Conservation (phyloP, 805 yeast genomes). For the Lachancea lanzarotensis region DNA sequence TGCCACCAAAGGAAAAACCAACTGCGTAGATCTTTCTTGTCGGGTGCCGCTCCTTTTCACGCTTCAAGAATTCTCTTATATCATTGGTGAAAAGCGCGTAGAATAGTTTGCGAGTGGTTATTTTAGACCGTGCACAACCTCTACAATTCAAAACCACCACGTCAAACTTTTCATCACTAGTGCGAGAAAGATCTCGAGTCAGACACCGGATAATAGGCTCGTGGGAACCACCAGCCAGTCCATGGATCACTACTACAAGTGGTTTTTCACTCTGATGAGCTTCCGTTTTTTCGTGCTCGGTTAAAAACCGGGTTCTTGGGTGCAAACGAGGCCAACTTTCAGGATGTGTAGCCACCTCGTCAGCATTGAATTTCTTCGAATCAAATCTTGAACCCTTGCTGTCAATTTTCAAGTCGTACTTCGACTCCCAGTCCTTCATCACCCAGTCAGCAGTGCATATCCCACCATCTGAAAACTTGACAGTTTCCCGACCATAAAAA, state of each 20-base stretch:
- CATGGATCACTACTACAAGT: slow-evolving; percentile 58
- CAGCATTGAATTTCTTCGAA: slow-evolving; percentile 26
- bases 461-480: slow-evolving; percentile 59
- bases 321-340: slow-evolving; percentile 55
- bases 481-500: slow-evolving; percentile 68
- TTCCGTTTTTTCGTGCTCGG: slow-evolving; percentile 38
- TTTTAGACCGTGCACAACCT: slow-evolving; percentile 71
- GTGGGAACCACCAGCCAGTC: slow-evolving; percentile 74
- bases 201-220: slow-evolving; percentile 64
- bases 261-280: slow-evolving; percentile 40
- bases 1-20: slow-evolving; percentile 71
- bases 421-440: slow-evolving; percentile 23
- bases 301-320: slow-evolving; percentile 59
- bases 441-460: slow-evolving; percentile 71
- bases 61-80: slow-evolving; percentile 49
- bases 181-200: slow-evolving; percentile 37
- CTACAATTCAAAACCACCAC: slow-evolving; percentile 62
- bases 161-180: slow-evolving; percentile 40
- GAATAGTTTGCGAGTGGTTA: slow-evolving; percentile 61
- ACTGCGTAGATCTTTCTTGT: slow-evolving; percentile 55
- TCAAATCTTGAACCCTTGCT: slow-evolving; percentile 15
- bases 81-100: slow-evolving; percentile 68
- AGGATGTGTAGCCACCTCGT: slow-evolving; percentile 39
- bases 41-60: slow-evolving; percentile 48
- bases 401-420: slow-evolving; percentile 13